Base-by-base conservation (phyloP, 2,329 filamentous ascomycete genomes). In the Fusarium sp. region DNA sequence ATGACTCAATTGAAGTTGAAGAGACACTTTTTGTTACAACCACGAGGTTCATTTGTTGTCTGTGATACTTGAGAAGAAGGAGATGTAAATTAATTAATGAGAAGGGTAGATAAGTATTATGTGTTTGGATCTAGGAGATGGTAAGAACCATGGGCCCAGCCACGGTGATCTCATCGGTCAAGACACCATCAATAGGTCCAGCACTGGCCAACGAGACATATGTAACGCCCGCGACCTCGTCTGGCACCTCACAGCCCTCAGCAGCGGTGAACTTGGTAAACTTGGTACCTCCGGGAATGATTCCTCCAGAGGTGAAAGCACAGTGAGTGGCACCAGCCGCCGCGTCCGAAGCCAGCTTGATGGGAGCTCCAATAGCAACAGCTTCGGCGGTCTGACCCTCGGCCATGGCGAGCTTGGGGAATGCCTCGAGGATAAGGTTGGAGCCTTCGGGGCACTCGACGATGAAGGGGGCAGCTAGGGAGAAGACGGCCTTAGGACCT, bases 391-490 rank as follows among this genome's bases (percentile, higher is more conserved):
- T 79, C 16, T 85, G 82, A 13, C 85, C 84, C 42, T 81, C 80
- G n/a, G 86, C 84, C 83, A 91, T 86, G 69, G 86, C 85, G 54
- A 92, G 82, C 5, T 85, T 79, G 2, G 61, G 92, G 90, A 90
- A 94, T 89, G 72, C 91, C 85, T 68, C 86, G 88, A 82, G 92
- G 86, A 75, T 38, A 38, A 78, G 92, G 86, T 71, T 88, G 88
- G 80, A 94, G 86, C 90, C 91, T 31, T 87, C 82, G 18, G 93
- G 93, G 85, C 93, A 95, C 33, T 89, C 90, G 65, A 83, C 81
- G 85, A 95, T 94, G 86, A 95, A 95, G 52, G 89, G 89, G 1
- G 92, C 90, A 50, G 92, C 93, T 64, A 95, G 88, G 40, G 92
- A 92, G 86, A 94, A 94, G 81, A 94, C 90, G 73, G 91, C 89